These are phyloP conservation scores for Malus hybrid DNA, from an alignment of 331 rosid genomes.

Conservation along the genomic window DNA sequence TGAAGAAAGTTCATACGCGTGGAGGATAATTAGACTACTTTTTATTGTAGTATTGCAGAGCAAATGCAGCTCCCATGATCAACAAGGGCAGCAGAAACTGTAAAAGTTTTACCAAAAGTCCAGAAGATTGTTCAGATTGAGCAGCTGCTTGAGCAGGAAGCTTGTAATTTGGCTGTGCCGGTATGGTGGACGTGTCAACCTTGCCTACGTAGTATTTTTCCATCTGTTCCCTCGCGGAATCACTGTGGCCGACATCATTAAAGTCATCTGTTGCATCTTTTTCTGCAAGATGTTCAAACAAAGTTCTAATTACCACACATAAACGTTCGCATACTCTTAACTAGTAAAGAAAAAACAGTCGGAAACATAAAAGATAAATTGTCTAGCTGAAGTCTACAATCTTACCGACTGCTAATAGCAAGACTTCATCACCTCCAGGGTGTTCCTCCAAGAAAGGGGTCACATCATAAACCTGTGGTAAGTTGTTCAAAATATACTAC, in stretches of 20 bases:
- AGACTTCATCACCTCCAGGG: constrained; percentile 92
- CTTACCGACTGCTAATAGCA: constrained; percentile 63
- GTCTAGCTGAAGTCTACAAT: not conserved
- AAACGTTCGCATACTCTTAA: not conserved
- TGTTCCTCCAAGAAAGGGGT: constrained; percentile 81
- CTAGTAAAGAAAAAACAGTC: not conserved
- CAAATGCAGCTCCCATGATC: constrained; percentile 55
- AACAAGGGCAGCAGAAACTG: constrained; percentile 56
- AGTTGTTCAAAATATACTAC: not conserved
- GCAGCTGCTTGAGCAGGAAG: constrained; percentile 17
- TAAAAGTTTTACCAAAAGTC: constrained; percentile 32
- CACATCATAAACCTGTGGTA: constrained; percentile 71
- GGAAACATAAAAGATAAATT: not conserved
- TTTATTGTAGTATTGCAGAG: constrained; percentile 47
- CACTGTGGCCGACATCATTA: constrained; percentile 80
- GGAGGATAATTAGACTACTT: constrained; percentile 9
- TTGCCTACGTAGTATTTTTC: constrained; percentile 50
- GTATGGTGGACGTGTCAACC: constrained; percentile 48
- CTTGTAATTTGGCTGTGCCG: constrained; percentile 16
- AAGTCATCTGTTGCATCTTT: constrained; percentile 86
- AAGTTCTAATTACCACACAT: not conserved
- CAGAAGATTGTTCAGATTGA: constrained; percentile 33
- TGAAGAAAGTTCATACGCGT: not conserved
- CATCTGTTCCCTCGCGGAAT: constrained; percentile 55
- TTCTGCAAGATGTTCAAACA: constrained; percentile 32